Evolutionary conservation across 805 yeast species (phyloP), one percentile per base, ranked within the genome.

Genomic region (Kluyveromyces siamensis): DNA sequence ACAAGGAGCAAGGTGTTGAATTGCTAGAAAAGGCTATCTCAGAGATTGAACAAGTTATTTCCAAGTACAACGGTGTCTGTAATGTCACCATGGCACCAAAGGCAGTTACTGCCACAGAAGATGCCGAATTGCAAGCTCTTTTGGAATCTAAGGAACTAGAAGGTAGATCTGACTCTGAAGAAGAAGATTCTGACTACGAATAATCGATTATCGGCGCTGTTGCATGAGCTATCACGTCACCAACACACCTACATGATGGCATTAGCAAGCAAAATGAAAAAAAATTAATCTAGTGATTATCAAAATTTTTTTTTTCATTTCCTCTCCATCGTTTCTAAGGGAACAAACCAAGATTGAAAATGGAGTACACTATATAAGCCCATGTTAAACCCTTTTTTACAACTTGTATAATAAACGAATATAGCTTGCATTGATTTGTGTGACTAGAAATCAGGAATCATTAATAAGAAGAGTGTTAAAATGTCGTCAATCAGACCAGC

Each of bases 71-170:
- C 47, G 99, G 99, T 64, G 78, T 80, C 50, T 84, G 96, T 68
- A 87, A 86, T 57, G 84, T 91, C 55, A 89, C 95, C 48, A 91
- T 91, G 97, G 91, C 95, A 60, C 98, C 99, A 65, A 91, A 90
- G 80, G 97, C 98, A 40, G 98, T 93, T 57, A 89, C 97, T 49
- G 98, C 96, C 52, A 87, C 93, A 52, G 99, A 93, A 68, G 99
- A 93, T 69, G 98, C 96, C 52, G 97, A 90, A 72, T 80, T 93
- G 64, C 96, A 89, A 71, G 96, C 96, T 52, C 79, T 93, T 56
- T 82, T 93, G 80, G 97, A 91, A 72, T 80, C 87, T 66, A 87
- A 88, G 66, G 97, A 88, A 73, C 76, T 84, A 65, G 96, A 87
- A 68, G 90, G 86, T 64, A 81, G 83, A 66, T 83, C 83, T 60